These are phyloP conservation scores for Trichoderma hamatum DNA, from an alignment of 2,329 filamentous ascomycete species.

Conservation along the genomic window DNA sequence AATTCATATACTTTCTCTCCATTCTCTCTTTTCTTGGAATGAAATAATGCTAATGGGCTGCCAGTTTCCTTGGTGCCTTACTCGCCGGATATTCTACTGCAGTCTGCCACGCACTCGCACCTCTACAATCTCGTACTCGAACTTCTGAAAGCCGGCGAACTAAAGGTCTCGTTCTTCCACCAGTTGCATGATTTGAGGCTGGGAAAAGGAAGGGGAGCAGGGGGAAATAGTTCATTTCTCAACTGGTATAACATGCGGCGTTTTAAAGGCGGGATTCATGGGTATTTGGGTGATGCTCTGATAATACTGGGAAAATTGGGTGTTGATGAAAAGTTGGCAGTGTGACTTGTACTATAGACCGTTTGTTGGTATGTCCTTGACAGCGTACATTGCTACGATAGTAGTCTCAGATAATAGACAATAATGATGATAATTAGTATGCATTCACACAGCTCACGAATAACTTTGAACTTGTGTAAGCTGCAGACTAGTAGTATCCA, in stretches of 20 bases:
- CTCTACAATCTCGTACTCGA: background rate
- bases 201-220: background rate
- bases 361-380: background rate
- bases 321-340: background rate
- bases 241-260: background rate
- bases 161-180: slow-evolving; percentile 5
- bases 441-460: background rate
- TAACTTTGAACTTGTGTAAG: background rate
- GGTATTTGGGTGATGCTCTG: background rate
- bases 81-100: slow-evolving; percentile 16
- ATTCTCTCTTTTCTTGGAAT: too few species aligned
- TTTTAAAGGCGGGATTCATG: background rate
- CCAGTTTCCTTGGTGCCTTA: slow-evolving; percentile 5
- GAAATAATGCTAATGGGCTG: background rate
- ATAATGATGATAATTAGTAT: background rate
- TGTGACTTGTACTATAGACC: background rate
- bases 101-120: background rate
- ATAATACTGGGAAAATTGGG: background rate
- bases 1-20: background rate
- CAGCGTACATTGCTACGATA: slow-evolving; percentile 6
- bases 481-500: background rate
- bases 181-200: background rate
- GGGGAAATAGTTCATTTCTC: background rate
- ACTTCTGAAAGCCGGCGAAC: background rate
- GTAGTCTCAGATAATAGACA: background rate